phyloP scores from a whole-genome alignment of 306 rosid species.

The Pachyrhizus erosus region DNA sequence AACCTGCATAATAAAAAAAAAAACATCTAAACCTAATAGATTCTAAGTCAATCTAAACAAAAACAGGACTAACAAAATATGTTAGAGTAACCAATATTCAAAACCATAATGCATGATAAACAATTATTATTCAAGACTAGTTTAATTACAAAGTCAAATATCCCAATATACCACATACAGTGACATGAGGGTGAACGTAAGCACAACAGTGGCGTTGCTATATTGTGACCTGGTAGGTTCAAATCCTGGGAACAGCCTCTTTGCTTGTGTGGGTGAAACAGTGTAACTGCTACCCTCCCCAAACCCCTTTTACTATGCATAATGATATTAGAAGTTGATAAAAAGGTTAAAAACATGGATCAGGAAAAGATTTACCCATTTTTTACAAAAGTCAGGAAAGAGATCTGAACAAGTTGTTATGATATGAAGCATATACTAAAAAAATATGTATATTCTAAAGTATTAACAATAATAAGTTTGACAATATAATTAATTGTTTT shows the following conservation, averaged over 20 bases:
- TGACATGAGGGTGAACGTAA: neutral
- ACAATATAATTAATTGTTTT: neutral
- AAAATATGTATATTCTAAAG: neutral
- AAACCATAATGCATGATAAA: slow-evolving; percentile 16
- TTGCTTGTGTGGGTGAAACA: neutral
- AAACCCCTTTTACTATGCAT: neutral
- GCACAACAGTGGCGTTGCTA: neutral
- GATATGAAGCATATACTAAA: neutral
- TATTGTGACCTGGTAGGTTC: neutral
- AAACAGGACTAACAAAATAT: slow-evolving; percentile 30
- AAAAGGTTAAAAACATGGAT: neutral
- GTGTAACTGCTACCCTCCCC: neutral
- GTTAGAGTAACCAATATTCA: slow-evolving; percentile 12
- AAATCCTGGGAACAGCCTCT: neutral
- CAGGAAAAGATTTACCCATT: neutral
- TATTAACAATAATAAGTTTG: neutral
- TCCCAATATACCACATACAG: neutral
- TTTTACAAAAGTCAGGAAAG: neutral
- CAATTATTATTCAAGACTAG: neutral
- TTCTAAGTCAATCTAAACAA: slow-evolving; percentile 41
- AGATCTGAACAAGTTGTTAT: neutral
- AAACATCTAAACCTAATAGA: slow-evolving; percentile 54
- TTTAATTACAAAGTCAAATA: slow-evolving; percentile 20
- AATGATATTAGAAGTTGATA: slow-evolving; percentile 5
- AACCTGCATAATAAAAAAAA: slow-evolving; percentile 61